phyloP scores from a whole-genome alignment of 495 filamentous ascomycete species.

The Corynascus novoguineensis region DNA sequence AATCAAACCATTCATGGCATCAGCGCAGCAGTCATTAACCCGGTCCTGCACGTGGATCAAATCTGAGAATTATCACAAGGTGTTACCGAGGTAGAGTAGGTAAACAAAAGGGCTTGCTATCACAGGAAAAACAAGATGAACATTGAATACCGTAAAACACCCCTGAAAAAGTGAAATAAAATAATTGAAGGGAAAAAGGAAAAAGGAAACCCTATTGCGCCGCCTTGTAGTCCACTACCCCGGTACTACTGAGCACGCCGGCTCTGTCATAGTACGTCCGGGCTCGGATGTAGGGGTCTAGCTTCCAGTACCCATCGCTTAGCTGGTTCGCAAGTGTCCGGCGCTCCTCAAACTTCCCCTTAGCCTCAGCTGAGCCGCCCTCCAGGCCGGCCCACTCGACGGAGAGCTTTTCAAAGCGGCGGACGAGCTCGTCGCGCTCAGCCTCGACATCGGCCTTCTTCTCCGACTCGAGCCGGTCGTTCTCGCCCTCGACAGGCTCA shows the following conservation, averaged over 20 bases:
- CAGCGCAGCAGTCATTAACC: no score
- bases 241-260: neutral
- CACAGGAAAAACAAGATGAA: no score
- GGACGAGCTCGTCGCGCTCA: neutral
- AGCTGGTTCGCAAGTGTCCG: neutral
- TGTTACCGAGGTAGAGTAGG: no score
- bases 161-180: no score
- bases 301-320: slow-evolving; percentile 6
- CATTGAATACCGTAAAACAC: no score
- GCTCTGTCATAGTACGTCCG: slow-evolving; percentile 10
- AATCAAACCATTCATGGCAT: no score
- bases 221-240: slow-evolving; percentile 12
- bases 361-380: neutral
- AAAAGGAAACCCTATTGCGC: slow-evolving; percentile 1
- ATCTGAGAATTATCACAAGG: no score
- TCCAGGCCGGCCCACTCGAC: slow-evolving; percentile 7
- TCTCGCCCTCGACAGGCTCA: slow-evolving; percentile 8
- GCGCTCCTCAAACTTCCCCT: neutral
- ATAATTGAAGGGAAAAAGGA: no score
- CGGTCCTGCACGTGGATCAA: no score
- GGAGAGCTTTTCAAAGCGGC: slow-evolving; percentile 12
- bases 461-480: neutral
- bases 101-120: no score
- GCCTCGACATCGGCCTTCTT: slow-evolving; percentile 5
- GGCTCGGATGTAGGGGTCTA: slow-evolving; percentile 13